Conservation (phyloP, 2,329 filamentous ascomycete species). For the Xylariomycetidae sp. region DNA sequence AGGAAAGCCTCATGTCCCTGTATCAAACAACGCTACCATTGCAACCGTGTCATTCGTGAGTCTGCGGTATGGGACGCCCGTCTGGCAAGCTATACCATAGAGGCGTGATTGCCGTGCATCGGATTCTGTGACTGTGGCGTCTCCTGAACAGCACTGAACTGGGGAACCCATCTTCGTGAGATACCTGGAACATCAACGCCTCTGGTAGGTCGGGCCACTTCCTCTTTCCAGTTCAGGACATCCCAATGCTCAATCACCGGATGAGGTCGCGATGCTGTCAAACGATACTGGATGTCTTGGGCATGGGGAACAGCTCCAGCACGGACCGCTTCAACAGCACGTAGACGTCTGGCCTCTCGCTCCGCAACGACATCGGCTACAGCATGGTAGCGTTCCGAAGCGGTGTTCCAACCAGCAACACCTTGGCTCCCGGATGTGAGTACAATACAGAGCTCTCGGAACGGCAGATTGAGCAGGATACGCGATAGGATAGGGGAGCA, state of each 20-base stretch:
- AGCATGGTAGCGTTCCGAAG: constrained; percentile 42
- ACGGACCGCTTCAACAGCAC: constrained; percentile 38
- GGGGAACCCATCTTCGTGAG: constrained; percentile 40
- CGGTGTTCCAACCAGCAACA: constrained; percentile 45
- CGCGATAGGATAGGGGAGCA: constrained; percentile 55
- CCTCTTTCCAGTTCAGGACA: constrained; percentile 46
- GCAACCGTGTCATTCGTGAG: constrained; percentile 16
- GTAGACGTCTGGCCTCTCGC: constrained; percentile 52
- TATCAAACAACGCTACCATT: constrained; percentile 10
- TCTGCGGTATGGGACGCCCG: constrained; percentile 9
- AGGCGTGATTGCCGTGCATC: constrained; percentile 17
- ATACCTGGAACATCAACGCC: constrained; percentile 38
- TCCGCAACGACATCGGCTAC: constrained; percentile 49
- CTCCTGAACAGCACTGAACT: constrained; percentile 20
- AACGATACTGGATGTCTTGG: constrained; percentile 27
- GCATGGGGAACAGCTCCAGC: constrained; percentile 30
- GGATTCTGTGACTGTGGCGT: constrained; percentile 9
- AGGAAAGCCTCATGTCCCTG: constrained; percentile 11
- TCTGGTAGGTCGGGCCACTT: constrained; percentile 30
- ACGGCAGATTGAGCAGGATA: constrained; percentile 66
- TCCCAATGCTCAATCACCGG: constrained; percentile 39
- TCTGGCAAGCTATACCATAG: constrained; percentile 24
- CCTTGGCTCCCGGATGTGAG: constrained; percentile 58
- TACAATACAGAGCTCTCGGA: constrained; percentile 59
- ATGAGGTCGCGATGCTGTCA: constrained; percentile 35